Conservation (phyloP, 1,284 basidiomycete genomes). For the Naganishia liquefaciens region DNA sequence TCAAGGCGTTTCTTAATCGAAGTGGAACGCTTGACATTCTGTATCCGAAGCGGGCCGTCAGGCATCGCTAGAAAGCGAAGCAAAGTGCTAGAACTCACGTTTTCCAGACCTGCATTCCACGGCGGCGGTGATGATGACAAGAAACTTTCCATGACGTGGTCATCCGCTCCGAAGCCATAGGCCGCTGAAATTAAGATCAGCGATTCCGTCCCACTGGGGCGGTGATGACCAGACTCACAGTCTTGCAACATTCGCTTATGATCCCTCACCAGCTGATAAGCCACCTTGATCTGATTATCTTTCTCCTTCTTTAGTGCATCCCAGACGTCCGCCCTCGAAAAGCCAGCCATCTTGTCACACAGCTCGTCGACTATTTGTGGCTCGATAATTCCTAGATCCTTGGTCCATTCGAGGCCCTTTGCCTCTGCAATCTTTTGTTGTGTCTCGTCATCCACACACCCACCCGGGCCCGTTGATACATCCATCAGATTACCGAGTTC, state of each 20-base stretch:
- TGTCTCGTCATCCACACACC: constrained; percentile 41
- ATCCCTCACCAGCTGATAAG: constrained; percentile 89
- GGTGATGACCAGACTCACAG: constrained; percentile 50
- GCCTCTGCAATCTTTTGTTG: constrained; percentile 49
- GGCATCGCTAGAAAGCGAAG: background rate
- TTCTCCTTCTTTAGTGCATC: constrained; percentile 77
- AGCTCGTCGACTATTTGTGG: constrained; percentile 85
- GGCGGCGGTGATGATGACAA: constrained; percentile 57
- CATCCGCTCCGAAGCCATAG: constrained; percentile 39
- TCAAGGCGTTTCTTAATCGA: constrained; percentile 31
- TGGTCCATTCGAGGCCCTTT: constrained; percentile 53
- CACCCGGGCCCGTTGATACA: constrained; percentile 5
- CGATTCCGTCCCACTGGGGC: background rate
- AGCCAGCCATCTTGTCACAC: constrained; percentile 69
- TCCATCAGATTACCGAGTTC: constrained; percentile 44
- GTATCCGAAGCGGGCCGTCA: background rate
- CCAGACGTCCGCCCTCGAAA: constrained; percentile 81
- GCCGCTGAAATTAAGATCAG: constrained; percentile 14
- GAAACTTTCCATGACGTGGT: constrained; percentile 56
- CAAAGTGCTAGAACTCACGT: constrained; percentile 17
- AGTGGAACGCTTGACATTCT: constrained; percentile 32
- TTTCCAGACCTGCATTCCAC: constrained; percentile 56
- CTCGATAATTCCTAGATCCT: constrained; percentile 78
- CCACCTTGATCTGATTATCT: constrained; percentile 94
- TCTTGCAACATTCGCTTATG: constrained; percentile 83